A percentile compares a stretch with the other conserved stretches of the same genome.
These are phyloP conservation scores for Chlamydomonas reinhardtii DNA, from an alignment of 163 green algal genomes.

Conservation along the genomic window DNA sequence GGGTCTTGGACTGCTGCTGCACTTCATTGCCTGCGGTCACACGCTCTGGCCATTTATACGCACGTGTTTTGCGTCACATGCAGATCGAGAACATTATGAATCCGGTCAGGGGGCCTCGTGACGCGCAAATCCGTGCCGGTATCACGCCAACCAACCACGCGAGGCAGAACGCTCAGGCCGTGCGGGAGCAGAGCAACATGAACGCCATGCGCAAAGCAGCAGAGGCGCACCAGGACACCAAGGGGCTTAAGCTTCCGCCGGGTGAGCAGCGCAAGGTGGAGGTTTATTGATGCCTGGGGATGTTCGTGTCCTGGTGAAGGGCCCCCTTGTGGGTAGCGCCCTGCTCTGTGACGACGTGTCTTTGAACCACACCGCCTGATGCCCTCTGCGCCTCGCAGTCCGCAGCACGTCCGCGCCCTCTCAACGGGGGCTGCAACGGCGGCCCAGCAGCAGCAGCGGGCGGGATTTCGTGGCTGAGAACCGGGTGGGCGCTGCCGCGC, in stretches of 20 bases:
- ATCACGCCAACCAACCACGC: conserved; percentile 77
- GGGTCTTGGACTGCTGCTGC: too few species aligned
- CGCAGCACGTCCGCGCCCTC: conserved; percentile 50
- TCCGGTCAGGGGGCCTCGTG: conserved; percentile 70
- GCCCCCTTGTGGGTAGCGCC: too few species aligned
- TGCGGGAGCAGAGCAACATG: conserved; percentile 70
- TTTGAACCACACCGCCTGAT: too few species aligned
- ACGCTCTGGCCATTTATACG: not conserved
- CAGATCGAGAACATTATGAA: conserved; percentile 66
- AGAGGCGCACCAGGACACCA: conserved; percentile 20
- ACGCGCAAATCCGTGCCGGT: conserved; percentile 67
- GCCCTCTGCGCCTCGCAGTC: not conserved
- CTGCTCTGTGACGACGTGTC: too few species aligned
- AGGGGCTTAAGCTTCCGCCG: conserved; percentile 29
- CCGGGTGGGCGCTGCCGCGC: conserved; percentile 53
- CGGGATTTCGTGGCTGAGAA: conserved; percentile 72
- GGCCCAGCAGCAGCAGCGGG: conserved; percentile 1
- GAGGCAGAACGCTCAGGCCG: conserved; percentile 68
- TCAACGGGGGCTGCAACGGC: conserved; percentile 8
- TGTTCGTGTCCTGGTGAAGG: too few species aligned
- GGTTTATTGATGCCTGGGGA: not conserved
- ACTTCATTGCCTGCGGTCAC: too few species aligned
- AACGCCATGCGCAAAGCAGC: conserved; percentile 68
- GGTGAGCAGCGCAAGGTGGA: not conserved
- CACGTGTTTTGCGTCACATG: too few species aligned